Base-by-base conservation (phyloP, 2,329 filamentous ascomycete species). In the Tolypocladium amazonense region DNA sequence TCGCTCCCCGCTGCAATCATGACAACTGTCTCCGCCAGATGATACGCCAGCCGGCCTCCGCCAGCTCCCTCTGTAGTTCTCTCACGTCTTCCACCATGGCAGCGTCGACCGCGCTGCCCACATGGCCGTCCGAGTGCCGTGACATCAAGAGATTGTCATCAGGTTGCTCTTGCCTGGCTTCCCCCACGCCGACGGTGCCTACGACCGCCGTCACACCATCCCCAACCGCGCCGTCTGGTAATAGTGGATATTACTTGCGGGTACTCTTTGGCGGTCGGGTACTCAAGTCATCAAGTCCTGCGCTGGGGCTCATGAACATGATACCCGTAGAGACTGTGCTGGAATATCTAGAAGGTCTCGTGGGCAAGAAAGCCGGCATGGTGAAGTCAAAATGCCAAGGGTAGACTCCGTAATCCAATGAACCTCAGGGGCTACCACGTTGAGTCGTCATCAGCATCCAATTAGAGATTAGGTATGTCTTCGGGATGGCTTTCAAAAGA, bases 231-330 rank as follows among this genome's bases (percentile, higher is more conserved):
- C 30, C 50, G 14, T 6, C 47, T 30, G 59, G 62, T 18, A 60
- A 64, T 37, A 65, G 62, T 1, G 69, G 65, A 0, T 79, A 77
- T 63, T 89, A 80, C 63, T 70, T 91, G 1, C 79, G 90, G 8
- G 84, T 93, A 0, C 74, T 94, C 1, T 93, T 88, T 77, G 81
- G 86, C 45, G 90, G 89, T 0, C 76, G 81, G 70, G 78, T 88
- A 0, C 69, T 94, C 61, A 76, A 71, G 59, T 91, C 88, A 52
- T 88, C 86, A 12, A 86, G 84, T 66, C 88, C 89, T 1, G 79
- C 71, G 30, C 73, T 94, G n/a, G 88, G 87, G 0, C 59, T 72
- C 37, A 80, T 92, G 69, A 84, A 91, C 65, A 88, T 93, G 88
- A 65, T 92, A 37, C 85, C 87, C 12, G 70, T 86, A 1, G 80